phyloP scores from a whole-genome alignment of 176 grass and related monocot species.

The Phoenix dactylifera region DNA sequence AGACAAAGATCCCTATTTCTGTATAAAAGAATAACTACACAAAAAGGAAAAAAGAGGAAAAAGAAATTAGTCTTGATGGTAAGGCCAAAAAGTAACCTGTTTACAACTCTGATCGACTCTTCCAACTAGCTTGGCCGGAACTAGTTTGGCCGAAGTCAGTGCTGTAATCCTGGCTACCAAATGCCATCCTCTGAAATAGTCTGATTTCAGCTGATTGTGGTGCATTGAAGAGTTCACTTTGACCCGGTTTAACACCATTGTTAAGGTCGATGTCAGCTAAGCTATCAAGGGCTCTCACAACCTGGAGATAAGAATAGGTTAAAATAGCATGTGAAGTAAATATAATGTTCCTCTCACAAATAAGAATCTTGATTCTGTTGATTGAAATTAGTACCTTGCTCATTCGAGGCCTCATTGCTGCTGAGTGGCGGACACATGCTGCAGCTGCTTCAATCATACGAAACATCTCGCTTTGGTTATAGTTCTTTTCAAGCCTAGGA shows the following conservation, averaged over 20 bases:
- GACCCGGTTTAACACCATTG: constrained; percentile 68
- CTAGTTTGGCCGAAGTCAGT: constrained; percentile 48
- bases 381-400: constrained; percentile 40
- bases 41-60: no score
- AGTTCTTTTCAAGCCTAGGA: constrained; percentile 47
- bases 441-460: constrained; percentile 85
- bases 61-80: no score
- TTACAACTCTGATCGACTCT: constrained; percentile 12
- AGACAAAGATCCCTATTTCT: no score
- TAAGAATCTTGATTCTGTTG: not conserved
- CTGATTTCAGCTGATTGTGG: constrained; percentile 68
- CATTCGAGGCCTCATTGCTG: constrained; percentile 75
- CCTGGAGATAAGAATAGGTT: constrained; percentile 33
- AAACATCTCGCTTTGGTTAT: constrained; percentile 64
- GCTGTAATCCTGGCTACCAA: constrained; percentile 41
- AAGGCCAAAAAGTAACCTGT: no score
- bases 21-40: no score
- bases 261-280: constrained; percentile 70
- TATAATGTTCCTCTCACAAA: not conserved
- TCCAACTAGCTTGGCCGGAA: constrained; percentile 51
- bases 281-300: constrained; percentile 70
- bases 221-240: constrained; percentile 71
- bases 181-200: constrained; percentile 70
- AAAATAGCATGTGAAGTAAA: not conserved
- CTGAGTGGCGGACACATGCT: constrained; percentile 64